Evolutionary conservation across 108 stramenopile genomes (phyloP), one percentile per base, ranked within the genome.

Genomic region (Skeletonema menzelii): DNA sequence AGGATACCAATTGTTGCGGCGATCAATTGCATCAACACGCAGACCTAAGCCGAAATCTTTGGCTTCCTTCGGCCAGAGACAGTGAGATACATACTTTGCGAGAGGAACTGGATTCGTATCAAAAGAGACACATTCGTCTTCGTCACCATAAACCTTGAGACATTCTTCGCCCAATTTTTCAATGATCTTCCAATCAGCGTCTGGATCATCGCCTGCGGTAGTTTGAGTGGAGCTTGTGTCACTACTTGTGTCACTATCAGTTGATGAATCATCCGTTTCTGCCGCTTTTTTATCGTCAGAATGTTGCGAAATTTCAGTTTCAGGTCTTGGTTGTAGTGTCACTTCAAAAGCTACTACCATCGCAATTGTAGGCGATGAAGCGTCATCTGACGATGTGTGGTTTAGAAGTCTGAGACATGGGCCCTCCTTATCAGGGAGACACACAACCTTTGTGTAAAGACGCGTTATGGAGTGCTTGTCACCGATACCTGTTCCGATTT

Each of bases 1-100:
- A 15, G 91, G 82, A 73, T 87, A 98, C 97, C 97, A 98, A 38
- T 91, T 75, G 55, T 90, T 83, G 40, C 86, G 69, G 7, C 92
- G 85, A 76, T 98, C 98, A 19, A 92, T 87, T 20, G 96, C 98
- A 81, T 98, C 98, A n/a, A 97, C 92, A 14, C 98, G 85, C 44
- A 92, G 69, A 27, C 96, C 96, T 4, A 96, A 58, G 42, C 79
- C 86, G 24, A 97, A 70, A 24, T 96, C 96, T 62, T 83, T 47
- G 28, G 86, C 76, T 32, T 62, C 27, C 34, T 75, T 78, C 10
- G 94, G 94, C 94, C 94, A 95, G 10, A 90, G 73, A 78, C 86
- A 88, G 49, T 89, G 82, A 56, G 94, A 93, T 11, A 90, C 76
- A 53, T 81, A 88, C 75, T 87, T 91, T 10, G 94, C 82, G 8